Percentiles rank a stretch among this genome's conserved stretches.
These are phyloP conservation scores for Eucalyptus coolabah DNA, from an alignment of 345 rosid genomes.

Conservation along the genomic window DNA sequence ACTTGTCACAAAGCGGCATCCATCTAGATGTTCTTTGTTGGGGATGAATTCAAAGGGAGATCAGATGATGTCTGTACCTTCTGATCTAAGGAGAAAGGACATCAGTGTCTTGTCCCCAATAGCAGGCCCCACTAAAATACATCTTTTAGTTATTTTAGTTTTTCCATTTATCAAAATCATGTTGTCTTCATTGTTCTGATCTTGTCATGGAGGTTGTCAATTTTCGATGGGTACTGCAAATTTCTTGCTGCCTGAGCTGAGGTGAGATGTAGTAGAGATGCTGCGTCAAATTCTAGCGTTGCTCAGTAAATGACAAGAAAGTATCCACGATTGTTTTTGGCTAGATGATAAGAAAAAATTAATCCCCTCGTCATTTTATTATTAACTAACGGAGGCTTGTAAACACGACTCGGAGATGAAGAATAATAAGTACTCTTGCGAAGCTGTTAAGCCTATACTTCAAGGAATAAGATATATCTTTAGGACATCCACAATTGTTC, in stretches of 20 bases:
- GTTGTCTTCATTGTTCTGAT: neutral
- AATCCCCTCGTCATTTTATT: neutral
- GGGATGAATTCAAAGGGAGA: neutral
- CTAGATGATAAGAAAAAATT: neutral
- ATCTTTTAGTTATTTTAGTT: neutral
- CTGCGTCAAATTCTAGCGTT: neutral
- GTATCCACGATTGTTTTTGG: neutral
- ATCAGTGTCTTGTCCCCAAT: neutral
- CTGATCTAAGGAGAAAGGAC: neutral
- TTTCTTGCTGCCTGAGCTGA: neutral
- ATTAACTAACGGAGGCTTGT: neutral
- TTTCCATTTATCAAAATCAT: neutral
- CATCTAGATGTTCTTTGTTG: neutral
- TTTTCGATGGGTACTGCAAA: neutral
- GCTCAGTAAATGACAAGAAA: neutral
- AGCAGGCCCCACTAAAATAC: neutral
- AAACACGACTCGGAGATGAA: neutral
- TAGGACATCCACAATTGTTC: neutral
- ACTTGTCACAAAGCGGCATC: neutral
- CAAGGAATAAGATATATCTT: neutral
- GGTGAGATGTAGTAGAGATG: neutral
- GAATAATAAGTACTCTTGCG: neutral
- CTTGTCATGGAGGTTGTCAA: neutral
- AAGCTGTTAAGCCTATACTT: neutral
- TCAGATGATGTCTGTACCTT: neutral